Conservation (phyloP, 2,329 filamentous ascomycete genomes). For the Xylariaceae sp. region DNA sequence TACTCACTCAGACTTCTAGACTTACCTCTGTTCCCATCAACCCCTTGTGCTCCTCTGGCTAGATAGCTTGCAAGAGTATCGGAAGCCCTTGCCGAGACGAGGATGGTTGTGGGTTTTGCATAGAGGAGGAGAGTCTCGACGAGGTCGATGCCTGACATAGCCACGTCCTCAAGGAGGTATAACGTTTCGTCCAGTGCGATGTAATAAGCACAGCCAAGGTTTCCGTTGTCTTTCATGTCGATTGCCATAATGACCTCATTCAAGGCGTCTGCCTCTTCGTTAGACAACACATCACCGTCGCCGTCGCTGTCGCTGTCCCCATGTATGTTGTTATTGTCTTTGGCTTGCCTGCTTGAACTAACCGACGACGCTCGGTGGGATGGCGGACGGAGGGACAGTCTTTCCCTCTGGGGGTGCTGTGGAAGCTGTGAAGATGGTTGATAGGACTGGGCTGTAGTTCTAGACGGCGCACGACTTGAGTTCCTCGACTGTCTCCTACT, state of each 20-base stretch:
- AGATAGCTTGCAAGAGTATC: constrained; percentile 44
- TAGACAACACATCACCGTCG: constrained; percentile 16
- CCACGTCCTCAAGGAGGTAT: constrained; percentile 76
- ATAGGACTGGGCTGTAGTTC: constrained; percentile 15
- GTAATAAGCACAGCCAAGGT: constrained; percentile 85
- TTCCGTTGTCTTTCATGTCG: constrained; percentile 69
- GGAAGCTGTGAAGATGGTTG: constrained; percentile 32
- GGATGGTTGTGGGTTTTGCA: constrained; percentile 56
- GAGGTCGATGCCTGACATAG: constrained; percentile 67
- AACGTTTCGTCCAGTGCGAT: constrained; percentile 69
- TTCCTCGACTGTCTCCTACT: constrained; percentile 10
- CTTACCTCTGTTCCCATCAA: constrained; percentile 35
- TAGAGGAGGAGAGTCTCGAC: constrained; percentile 64
- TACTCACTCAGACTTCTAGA: neutral
- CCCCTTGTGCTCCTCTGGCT: constrained; percentile 37
- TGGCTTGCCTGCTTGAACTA: constrained; percentile 12
- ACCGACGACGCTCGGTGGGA: constrained; percentile 18
- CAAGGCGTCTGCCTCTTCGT: constrained; percentile 42
- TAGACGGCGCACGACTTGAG: constrained; percentile 14
- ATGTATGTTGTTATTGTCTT: constrained; percentile 22
- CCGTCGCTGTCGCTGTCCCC: no score
- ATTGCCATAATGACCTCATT: constrained; percentile 80
- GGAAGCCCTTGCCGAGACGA: constrained; percentile 53
- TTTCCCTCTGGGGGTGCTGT: constrained; percentile 26
- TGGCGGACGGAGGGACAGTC: constrained; percentile 29